Conservation (phyloP, 2,329 filamentous ascomycete species). For the Aspergillus luchuensis region DNA sequence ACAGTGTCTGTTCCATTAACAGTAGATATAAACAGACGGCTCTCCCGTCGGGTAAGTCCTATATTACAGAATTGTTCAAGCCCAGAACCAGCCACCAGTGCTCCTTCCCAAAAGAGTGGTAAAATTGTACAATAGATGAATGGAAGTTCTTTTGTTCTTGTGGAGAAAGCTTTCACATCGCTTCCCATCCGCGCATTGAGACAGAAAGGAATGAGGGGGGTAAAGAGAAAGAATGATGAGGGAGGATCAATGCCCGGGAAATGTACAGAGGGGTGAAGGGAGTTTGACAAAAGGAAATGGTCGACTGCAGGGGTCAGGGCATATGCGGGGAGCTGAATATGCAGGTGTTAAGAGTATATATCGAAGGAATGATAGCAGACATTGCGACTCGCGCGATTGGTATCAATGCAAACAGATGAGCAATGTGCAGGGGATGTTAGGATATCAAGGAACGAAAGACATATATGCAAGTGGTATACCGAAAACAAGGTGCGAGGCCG, state of each 20-base stretch:
- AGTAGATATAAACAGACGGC: conserved; percentile 27
- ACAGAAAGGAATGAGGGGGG: conserved; percentile 26
- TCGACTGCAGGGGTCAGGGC: conserved; percentile 17
- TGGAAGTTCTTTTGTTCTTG: conserved; percentile 11
- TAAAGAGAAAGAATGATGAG: conserved; percentile 16
- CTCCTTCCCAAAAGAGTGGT: conserved; percentile 26
- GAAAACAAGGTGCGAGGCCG: conserved; percentile 37
- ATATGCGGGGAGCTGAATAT: conserved; percentile 6
- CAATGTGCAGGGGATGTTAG: conserved; percentile 25
- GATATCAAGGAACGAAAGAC: conserved; percentile 23
- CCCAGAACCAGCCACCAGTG: conserved; percentile 25
- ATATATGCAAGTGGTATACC: conserved; percentile 24
- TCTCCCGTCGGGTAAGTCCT: conserved; percentile 23
- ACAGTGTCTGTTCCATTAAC: conserved; percentile 13
- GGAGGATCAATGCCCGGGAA: conserved; percentile 9
- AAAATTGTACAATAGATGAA: conserved; percentile 22
- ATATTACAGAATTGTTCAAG: conserved; percentile 38
- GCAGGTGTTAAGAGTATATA: conserved; percentile 15
- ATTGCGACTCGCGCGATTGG: conserved; percentile 37
- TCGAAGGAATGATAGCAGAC: conserved; percentile 29
- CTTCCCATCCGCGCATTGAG: conserved; percentile 16
- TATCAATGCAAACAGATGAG: conserved; percentile 27
- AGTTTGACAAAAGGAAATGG: conserved; percentile 26
- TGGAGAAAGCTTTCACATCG: conserved; percentile 8
- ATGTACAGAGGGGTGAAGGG: conserved; percentile 21